Percentiles rank a stretch among this genome's conserved stretches.
Conservation (phyloP, 148 eudicot species). For the Cornus kousa region DNA sequence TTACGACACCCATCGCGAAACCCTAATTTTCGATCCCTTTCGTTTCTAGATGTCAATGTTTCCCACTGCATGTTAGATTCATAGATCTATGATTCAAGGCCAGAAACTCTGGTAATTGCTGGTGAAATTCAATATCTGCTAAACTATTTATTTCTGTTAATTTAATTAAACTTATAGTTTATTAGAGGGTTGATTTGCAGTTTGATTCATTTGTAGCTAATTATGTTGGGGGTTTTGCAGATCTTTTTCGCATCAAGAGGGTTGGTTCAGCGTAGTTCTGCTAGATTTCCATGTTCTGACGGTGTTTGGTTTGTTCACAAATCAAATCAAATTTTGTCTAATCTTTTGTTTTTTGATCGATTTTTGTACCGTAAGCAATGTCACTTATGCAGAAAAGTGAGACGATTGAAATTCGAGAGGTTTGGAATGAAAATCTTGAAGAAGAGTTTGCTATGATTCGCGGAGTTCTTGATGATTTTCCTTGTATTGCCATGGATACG, state of each 20-base stretch:
- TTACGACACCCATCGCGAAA: neutral
- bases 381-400: constrained; percentile 40
- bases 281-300: neutral
- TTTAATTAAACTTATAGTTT: neutral
- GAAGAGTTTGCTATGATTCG: constrained; percentile 42
- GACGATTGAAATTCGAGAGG: constrained; percentile 47
- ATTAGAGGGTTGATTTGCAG: neutral
- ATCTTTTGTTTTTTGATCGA: neutral
- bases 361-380: constrained; percentile 24
- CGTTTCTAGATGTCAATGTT: neutral
- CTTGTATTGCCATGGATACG: constrained; percentile 57
- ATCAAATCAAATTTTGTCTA: neutral
- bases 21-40: constrained; percentile 5
- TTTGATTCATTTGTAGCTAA: neutral
- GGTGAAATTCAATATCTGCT: constrained; percentile 4
- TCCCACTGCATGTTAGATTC: too few relatives aligned
- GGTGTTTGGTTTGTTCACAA: neutral
- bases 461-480: constrained; percentile 35
- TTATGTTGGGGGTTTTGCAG: constrained; percentile 2
- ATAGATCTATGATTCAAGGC: neutral
- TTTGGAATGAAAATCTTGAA: constrained; percentile 47
- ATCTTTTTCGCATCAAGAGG: constrained; percentile 5
- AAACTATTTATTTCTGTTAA: neutral
- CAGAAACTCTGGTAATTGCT: neutral
- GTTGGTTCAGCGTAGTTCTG: neutral